Evolutionary conservation across 2,329 filamentous ascomycete species (phyloP).

Genomic region (Verticillium nonalfalfae): DNA sequence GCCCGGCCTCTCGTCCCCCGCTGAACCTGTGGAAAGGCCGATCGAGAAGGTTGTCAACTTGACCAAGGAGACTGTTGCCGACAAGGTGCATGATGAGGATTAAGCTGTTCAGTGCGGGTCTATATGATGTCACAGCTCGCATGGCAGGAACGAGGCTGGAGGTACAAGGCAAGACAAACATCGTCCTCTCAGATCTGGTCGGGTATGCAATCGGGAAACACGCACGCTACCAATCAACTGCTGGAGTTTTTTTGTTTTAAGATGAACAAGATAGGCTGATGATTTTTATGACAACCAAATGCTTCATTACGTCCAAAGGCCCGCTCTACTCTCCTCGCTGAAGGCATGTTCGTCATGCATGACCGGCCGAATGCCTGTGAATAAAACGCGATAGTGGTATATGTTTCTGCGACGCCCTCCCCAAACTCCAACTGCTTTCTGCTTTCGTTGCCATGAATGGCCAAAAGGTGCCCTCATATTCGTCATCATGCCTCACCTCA

Average conservation of each 20-base stretch:
- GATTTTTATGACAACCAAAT: background rate
- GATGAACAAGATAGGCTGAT: background rate
- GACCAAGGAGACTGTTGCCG: slow-evolving; percentile 42
- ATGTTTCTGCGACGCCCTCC: background rate
- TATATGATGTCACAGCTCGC: background rate
- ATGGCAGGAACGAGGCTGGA: background rate
- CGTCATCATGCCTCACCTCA: background rate
- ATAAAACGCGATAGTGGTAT: background rate
- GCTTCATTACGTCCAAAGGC: background rate
- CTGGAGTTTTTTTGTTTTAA: too few relatives aligned
- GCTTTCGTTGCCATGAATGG: background rate
- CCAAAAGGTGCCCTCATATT: background rate
- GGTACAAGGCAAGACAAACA: background rate
- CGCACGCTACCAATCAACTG: background rate
- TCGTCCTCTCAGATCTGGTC: background rate
- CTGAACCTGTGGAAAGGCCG: slow-evolving; percentile 34
- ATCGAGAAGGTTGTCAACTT: slow-evolving; percentile 44
- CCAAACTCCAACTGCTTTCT: background rate
- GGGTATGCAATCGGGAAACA: background rate
- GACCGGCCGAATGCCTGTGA: background rate
- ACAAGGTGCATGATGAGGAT: slow-evolving; percentile 47
- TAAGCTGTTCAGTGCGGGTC: slow-evolving; percentile 15
- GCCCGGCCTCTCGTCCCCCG: slow-evolving; percentile 38
- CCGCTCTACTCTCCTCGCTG: background rate
- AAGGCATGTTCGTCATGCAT: background rate